Conservation (phyloP, 345 rosid genomes). For the Turritis glabra region DNA sequence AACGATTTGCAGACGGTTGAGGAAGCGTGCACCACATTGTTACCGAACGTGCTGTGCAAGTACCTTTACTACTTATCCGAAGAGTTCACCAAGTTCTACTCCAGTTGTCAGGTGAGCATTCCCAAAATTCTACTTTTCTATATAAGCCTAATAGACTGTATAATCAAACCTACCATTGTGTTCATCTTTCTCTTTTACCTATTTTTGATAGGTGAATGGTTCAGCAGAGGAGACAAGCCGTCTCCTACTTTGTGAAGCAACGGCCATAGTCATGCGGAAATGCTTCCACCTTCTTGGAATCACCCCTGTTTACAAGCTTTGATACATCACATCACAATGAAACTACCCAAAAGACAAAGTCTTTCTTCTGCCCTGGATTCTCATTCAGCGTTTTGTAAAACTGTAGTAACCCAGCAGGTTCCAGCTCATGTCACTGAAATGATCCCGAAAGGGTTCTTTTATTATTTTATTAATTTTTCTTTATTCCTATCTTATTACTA, state of each 20-base stretch:
- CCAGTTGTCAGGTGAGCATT: slow-evolving; percentile 62
- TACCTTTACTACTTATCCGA: slow-evolving; percentile 73
- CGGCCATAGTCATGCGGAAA: slow-evolving; percentile 75
- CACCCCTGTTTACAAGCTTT: slow-evolving; percentile 73
- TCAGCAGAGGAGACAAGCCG: slow-evolving; percentile 73
- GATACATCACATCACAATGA: neutral
- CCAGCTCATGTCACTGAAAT: no score
- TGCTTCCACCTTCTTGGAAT: slow-evolving; percentile 78
- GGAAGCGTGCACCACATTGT: slow-evolving; percentile 65
- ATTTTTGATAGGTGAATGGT: slow-evolving; percentile 58
- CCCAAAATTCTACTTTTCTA: neutral
- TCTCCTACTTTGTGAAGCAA: slow-evolving; percentile 74
- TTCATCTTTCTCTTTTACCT: neutral
- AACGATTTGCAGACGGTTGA: slow-evolving; percentile 54
- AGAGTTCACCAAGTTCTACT: slow-evolving; percentile 66
- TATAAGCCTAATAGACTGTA: no score
- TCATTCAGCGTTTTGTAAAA: no score
- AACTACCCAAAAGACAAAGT: neutral
- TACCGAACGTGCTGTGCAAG: slow-evolving; percentile 70
- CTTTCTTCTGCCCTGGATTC: no score
- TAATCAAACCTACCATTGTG: neutral
- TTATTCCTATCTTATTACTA: no score
- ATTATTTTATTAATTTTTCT: no score
- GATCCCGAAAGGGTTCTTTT: no score
- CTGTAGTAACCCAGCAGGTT: no score